These are phyloP conservation scores for Protoeuglena noctilucae DNA, from an alignment of 139 green algal species.

Conservation along the genomic window DNA sequence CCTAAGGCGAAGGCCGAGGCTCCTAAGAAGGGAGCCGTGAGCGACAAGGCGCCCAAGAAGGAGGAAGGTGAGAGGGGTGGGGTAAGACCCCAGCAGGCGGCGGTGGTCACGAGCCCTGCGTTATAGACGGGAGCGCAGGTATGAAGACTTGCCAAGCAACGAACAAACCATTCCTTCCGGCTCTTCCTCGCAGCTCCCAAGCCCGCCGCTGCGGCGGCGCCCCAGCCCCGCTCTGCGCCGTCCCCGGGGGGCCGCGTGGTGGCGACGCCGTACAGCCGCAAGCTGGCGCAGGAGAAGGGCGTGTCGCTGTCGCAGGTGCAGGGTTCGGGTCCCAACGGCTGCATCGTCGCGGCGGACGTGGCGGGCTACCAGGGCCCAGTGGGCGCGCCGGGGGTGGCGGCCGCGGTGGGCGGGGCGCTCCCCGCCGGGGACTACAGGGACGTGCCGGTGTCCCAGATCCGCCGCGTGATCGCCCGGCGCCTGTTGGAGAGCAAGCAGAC, in stretches of 20 bases:
- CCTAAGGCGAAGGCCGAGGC: not conserved
- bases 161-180: not conserved
- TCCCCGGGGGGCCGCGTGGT: slow-evolving; percentile 12
- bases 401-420: not conserved
- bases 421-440: not conserved
- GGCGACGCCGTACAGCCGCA: slow-evolving; percentile 55
- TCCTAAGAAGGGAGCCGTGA: not conserved
- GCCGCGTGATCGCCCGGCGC: slow-evolving; percentile 64
- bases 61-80: not conserved
- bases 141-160: not conserved
- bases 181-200: not conserved
- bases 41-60: slow-evolving; percentile 1
- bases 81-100: slow-evolving; percentile 7
- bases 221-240: no score
- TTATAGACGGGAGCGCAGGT: slow-evolving; percentile 1
- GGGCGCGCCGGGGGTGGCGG: not conserved
- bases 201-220: slow-evolving; percentile 18
- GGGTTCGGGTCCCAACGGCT: slow-evolving; percentile 47
- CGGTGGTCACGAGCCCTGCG: slow-evolving; percentile 9
- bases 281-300: slow-evolving; percentile 49
- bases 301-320: slow-evolving; percentile 34
- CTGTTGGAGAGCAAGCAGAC: slow-evolving; percentile 87
- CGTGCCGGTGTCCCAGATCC: slow-evolving; percentile 32
- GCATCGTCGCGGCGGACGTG: slow-evolving; percentile 67
- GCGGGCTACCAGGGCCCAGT: slow-evolving; percentile 3